Base-by-base conservation (phyloP, 1,139 yeast genomes). In the Meyerozyma carpophila region DNA sequence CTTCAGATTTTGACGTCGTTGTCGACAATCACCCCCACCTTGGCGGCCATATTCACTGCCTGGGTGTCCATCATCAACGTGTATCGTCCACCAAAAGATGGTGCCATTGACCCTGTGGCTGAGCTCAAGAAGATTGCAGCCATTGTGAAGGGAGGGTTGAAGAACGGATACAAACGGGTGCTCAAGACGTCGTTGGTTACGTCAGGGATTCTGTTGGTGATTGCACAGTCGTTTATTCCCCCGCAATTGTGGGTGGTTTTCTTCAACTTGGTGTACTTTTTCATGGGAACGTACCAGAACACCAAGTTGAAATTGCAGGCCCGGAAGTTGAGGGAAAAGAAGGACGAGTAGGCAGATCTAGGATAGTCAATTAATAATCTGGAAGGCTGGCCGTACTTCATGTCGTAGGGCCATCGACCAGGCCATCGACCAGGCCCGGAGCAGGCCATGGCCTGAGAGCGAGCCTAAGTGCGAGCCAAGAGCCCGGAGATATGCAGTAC, bases 171-270 rank as follows among this genome's bases (percentile, higher is more conserved):
- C 51, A 56, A 72, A 48, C 67, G 77, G 5, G 82, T 85, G n/a
- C 67, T 84, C 53, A 77, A 74, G 53, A 72, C 85, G 8, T 79
- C 89, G 10, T 77, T 87, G 72, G 57, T 79, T 37, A 77, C 89
- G 7, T 80, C 87, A 31, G 82, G 86, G 10, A 55, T 80, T 14
- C 76, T 84, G 6, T 64, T 86, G 57, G 67, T 81, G 1, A 52
- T 84, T 44, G 95, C 96, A n/a, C 96, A 89, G 60, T 79, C 73
- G 46, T 84, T 76, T 57, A 59, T 89, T 28, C 76, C 79, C 14
- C 89, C 89, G 11, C 82, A 83, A 50, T 75, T 84, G 40, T 89
- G 96, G 96, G 89, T 87, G 8, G 88, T 88, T 2, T 86, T 86
- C 65, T 87, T 87, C 68, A 82, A 82, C 49, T 58, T 84, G 48